Base-by-base conservation (phyloP, 768 basidiomycete genomes). In the Leucocoprinus leucothites region DNA sequence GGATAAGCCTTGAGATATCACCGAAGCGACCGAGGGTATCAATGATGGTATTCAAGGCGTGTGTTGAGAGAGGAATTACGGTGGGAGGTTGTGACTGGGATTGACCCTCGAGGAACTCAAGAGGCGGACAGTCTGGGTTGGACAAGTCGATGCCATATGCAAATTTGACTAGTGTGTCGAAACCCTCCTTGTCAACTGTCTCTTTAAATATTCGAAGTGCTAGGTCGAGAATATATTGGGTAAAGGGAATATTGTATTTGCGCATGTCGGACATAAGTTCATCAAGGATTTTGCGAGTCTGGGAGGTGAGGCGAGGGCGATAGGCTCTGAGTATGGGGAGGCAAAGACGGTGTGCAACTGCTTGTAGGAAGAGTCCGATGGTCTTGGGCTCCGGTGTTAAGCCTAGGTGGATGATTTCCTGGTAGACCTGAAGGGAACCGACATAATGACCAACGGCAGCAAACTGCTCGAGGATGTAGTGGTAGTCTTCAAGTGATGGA, bases 121-220 rank as follows among this genome's bases (percentile, higher is more conserved):
- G 58, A 28, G 87, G 82, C 9, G 78, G 69, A 38, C 82, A 76
- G 63, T 94, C 91, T 0, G 89, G 90, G 62, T 85, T 84, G 19
- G 79, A 74, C 45, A 93, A 67, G 69, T 94, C 91, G 54, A 94
- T 79, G 0, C 86, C 90, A 67, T 92, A 94, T 34, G 80, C 82
- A 62, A 80, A 71, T 60, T 79, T 84, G 74, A 91, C 69, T 22
- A 91, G 73, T 24, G 70, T 63, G 49, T 84, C 77, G 64, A 89
- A 87, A 0, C 74, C 72, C 26, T 79, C 71, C 53, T 72, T 64
- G 65, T 88, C 82, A 48, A 80, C 64, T 0, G 82, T 82, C 57
- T 84, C 82, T 69, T 84, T 87, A 61, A 90, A 71, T 58, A 93
- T 79, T 18, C 88, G 84, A 42, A 87, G 70, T 1, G 75, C 75